Evolutionary conservation across 306 rosid species (phyloP), one percentile per base, ranked within the genome.

Genomic region (Psophocarpus tetragonolobus): DNA sequence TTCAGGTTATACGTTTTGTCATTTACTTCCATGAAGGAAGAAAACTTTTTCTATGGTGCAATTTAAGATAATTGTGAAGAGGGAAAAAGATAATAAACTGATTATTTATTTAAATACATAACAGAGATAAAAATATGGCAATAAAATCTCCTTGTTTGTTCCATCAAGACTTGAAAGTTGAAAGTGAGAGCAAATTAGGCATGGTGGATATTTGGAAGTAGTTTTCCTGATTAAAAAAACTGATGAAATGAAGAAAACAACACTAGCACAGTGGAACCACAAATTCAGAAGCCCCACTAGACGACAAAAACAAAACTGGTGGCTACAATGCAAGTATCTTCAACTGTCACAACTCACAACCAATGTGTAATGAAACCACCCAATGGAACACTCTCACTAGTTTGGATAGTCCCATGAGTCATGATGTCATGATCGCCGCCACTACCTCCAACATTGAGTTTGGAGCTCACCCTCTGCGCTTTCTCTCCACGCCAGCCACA

Each of bases 361-460:
- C 60, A 27, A n/a, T 8, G 71, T 44, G 33, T 8, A 74, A 27
- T 1, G 8, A 18, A 50, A 51, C 65, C 42, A 71, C 65, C 36
- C 23, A 23, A 36, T 73, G 38, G 50, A 41, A 53, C 48, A 71
- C 64, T 33, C 14, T 33, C 48, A 71, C 64, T 33, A 8, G 24
- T 27, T 47, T 29, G 12, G n/a, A 33, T 8, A 53, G n/a, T 54
- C 38, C 32, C 66, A 53, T 3, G n/a, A 72, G 77, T 23, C 51
- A 72, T 72, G 67, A 72, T 71, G 77, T 23, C 51, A 72, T 72
- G 67, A 72, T 71, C 36, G 10, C 56, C 6, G 5, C 39, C 76
- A 45, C 58, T 36, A 51, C 82, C 58, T 58, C 71, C 73, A 84
- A 50, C 79, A 54, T 78, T n/a, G n/a, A n/a, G n/a, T n/a, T n/a